phyloP scores from a whole-genome alignment of 83 land plant genomes.

The Thuja plicata region DNA sequence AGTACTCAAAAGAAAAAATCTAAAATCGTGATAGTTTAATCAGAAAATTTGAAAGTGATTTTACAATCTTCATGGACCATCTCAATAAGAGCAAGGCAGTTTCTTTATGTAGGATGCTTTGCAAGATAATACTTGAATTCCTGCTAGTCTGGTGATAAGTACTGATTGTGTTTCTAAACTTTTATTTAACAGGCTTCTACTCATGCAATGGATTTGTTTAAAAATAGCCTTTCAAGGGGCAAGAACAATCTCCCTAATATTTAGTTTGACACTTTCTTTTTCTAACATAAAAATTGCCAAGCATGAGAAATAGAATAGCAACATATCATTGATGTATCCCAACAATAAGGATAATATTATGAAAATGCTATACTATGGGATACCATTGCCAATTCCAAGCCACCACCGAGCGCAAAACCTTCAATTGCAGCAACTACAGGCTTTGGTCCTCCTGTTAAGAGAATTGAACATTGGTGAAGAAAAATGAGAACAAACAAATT shows the following conservation, averaged over 20 bases:
- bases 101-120: not conserved
- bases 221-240: not conserved
- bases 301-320: not conserved
- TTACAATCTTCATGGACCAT: not conserved
- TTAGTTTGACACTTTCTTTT: not conserved
- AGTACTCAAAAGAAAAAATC: not conserved
- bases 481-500: not conserved
- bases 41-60: not conserved
- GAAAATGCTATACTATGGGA: not conserved
- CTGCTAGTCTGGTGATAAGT: not conserved
- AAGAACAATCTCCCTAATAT: not conserved
- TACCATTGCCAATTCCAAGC: constrained; percentile 16
- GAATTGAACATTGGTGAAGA: not conserved
- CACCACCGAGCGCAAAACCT: constrained; percentile 7
- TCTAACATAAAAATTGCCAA: not conserved
- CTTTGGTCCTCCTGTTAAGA: constrained; percentile 12
- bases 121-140: not conserved
- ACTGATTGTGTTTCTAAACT: not conserved
- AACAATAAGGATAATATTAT: constrained; percentile 3
- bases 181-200: not conserved
- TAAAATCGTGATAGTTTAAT: not conserved
- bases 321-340: not conserved
- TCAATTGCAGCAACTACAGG: constrained; percentile 12
- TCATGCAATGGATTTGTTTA: not conserved
- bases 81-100: not conserved